Conservation (phyloP, 345 rosid species). For the Hevea brasiliensis region DNA sequence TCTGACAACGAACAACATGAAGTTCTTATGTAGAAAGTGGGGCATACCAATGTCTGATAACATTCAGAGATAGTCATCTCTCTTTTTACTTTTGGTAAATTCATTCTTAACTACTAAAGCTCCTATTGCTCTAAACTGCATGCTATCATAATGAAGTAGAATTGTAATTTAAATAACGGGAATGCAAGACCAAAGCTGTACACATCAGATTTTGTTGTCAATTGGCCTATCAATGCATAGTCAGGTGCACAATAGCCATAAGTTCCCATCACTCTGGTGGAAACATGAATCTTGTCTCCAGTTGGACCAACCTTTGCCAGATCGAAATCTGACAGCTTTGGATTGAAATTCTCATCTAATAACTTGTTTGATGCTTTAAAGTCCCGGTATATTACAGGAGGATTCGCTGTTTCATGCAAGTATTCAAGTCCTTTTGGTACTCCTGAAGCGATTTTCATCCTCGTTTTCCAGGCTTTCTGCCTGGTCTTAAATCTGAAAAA, state of each 20-base stretch:
- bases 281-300: slow-evolving; percentile 63
- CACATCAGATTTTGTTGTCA: slow-evolving; percentile 72
- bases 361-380: slow-evolving; percentile 74
- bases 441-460: slow-evolving; percentile 71
- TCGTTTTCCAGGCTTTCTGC: slow-evolving; percentile 56
- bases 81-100: too few species aligned
- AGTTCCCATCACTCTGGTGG: slow-evolving; percentile 93
- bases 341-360: slow-evolving; percentile 57
- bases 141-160: too few species aligned
- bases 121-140: not conserved
- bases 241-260: slow-evolving; percentile 85
- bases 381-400: slow-evolving; percentile 78
- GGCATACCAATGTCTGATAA: not conserved
- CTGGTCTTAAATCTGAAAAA: slow-evolving; percentile 41
- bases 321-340: slow-evolving; percentile 83
- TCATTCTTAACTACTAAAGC: not conserved
- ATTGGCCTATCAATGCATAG: slow-evolving; percentile 65
- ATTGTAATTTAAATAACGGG: not conserved
- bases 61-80: not conserved
- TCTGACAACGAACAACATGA: not conserved
- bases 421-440: slow-evolving; percentile 84
- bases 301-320: slow-evolving; percentile 84
- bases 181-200: slow-evolving; percentile 52
- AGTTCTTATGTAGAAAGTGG: not conserved
- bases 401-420: slow-evolving; percentile 70